phyloP scores from a whole-genome alignment of 2,329 filamentous ascomycete genomes.

The Teratosphaeria destructans region DNA sequence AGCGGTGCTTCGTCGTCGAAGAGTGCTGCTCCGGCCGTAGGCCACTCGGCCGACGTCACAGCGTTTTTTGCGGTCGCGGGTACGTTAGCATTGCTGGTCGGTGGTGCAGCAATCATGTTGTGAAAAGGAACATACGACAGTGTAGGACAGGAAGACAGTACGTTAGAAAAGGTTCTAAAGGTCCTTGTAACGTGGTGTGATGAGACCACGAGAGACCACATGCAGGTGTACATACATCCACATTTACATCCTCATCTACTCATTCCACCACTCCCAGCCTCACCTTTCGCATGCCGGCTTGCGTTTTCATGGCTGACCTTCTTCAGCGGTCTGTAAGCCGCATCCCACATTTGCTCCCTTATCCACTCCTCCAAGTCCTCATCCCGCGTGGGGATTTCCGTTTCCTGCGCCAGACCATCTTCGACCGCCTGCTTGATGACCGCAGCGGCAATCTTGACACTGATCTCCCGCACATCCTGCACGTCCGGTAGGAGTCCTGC shows the following conservation, averaged over 20 bases:
- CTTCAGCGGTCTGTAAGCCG: conserved; percentile 55
- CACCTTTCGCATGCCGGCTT: conserved; percentile 1
- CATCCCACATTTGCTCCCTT: conserved; percentile 68
- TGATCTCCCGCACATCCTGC: conserved; percentile 61
- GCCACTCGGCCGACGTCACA: neutral
- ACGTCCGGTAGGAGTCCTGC: conserved; percentile 68
- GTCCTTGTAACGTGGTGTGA: neutral
- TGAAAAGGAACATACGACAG: neutral
- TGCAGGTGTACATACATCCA: neutral
- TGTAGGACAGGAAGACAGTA: neutral
- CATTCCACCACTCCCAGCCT: conserved; percentile 3
- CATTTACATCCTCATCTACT: neutral
- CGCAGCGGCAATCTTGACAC: conserved; percentile 63
- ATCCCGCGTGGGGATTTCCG: conserved; percentile 51
- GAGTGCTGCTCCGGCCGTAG: neutral
- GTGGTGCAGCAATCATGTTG: neutral
- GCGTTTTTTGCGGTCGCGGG: neutral
- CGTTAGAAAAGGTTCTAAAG: neutral
- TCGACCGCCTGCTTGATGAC: conserved; percentile 63
- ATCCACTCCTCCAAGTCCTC: conserved; percentile 60
- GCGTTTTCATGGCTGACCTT: conserved; percentile 32
- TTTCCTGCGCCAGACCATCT: conserved; percentile 56
- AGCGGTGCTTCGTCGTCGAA: neutral
- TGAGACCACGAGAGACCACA: neutral
- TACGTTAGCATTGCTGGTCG: neutral